Conservation (phyloP, 306 rosid species). For the Vigna mungo region DNA sequence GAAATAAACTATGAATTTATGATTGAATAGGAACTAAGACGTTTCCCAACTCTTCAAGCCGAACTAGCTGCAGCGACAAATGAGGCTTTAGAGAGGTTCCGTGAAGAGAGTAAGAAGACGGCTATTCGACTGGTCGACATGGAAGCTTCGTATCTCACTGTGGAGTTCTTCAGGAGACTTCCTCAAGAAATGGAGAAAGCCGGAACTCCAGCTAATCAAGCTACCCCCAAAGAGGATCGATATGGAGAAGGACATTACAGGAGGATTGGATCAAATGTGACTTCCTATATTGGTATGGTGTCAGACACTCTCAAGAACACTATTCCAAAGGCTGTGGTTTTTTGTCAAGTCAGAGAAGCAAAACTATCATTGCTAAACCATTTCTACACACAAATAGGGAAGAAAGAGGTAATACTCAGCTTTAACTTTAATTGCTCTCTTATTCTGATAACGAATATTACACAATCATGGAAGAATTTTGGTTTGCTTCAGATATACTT, state of each 20-base stretch:
- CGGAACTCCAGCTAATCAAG: conserved; percentile 53
- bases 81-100: conserved; percentile 90
- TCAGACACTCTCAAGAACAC: conserved; percentile 84
- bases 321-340: conserved; percentile 95
- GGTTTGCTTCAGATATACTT: conserved; percentile 24
- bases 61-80: conserved; percentile 81
- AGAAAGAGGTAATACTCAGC: conserved; percentile 68
- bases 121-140: conserved; percentile 90
- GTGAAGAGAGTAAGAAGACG: conserved; percentile 85
- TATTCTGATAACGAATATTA: no score
- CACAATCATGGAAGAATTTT: not conserved
- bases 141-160: conserved; percentile 97
- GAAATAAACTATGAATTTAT: conserved; percentile 33
- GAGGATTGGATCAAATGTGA: conserved; percentile 88
- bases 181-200: conserved; percentile 88
- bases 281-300: conserved; percentile 88
- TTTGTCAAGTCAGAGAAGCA: conserved; percentile 93
- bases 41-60: conserved; percentile 88
- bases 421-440: no score
- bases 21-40: conserved; percentile 71
- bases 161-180: conserved; percentile 92
- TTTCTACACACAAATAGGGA: conserved; percentile 83
- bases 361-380: conserved; percentile 76
- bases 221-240: conserved; percentile 61
- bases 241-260: conserved; percentile 80